A percentile compares a stretch with the other conserved stretches of the same genome.
phyloP scores from a whole-genome alignment of 495 filamentous ascomycete species.

The Apodospora peruviana region DNA sequence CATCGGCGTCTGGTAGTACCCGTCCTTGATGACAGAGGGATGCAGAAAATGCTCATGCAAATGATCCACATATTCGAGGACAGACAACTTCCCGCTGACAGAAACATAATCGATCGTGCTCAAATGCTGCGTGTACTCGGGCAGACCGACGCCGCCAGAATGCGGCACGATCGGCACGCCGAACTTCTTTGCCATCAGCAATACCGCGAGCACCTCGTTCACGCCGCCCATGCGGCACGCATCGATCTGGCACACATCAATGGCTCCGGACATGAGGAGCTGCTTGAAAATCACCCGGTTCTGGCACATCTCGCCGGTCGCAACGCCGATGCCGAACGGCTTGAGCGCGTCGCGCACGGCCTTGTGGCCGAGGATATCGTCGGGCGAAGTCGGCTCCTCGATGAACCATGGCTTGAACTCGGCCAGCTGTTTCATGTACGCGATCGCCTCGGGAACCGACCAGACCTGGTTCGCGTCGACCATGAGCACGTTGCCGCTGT shows the following conservation, averaged over 20 bases:
- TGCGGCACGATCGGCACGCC: slow-evolving; percentile 82
- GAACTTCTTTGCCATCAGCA: slow-evolving; percentile 85
- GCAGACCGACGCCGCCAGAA: slow-evolving; percentile 82
- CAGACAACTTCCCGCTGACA: slow-evolving; percentile 70
- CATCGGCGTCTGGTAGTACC: slow-evolving; percentile 80
- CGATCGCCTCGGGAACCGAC: slow-evolving; percentile 87
- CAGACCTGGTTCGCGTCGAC: slow-evolving; percentile 95
- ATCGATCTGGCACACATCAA: slow-evolving; percentile 88
- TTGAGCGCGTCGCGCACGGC: slow-evolving; percentile 73
- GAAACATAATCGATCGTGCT: slow-evolving; percentile 93
- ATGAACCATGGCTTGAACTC: slow-evolving; percentile 96
- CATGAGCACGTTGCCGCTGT: slow-evolving; percentile 84
- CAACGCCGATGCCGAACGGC: slow-evolving; percentile 74
- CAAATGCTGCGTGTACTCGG: slow-evolving; percentile 91
- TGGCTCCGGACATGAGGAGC: slow-evolving; percentile 67
- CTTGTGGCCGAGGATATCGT: slow-evolving; percentile 86
- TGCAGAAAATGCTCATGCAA: slow-evolving; percentile 90
- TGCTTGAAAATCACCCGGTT: slow-evolving; percentile 95
- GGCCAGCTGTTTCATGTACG: slow-evolving; percentile 75
- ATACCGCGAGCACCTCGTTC: slow-evolving; percentile 87
- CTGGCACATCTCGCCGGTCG: slow-evolving; percentile 96
- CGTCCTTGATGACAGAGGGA: slow-evolving; percentile 72
- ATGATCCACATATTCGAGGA: slow-evolving; percentile 90
- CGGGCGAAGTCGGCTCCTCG: slow-evolving; percentile 91
- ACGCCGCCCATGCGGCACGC: slow-evolving; percentile 88